These are phyloP conservation scores for Barnettozyma botsteinii DNA, from an alignment of 805 yeast genomes.

Conservation along the genomic window DNA sequence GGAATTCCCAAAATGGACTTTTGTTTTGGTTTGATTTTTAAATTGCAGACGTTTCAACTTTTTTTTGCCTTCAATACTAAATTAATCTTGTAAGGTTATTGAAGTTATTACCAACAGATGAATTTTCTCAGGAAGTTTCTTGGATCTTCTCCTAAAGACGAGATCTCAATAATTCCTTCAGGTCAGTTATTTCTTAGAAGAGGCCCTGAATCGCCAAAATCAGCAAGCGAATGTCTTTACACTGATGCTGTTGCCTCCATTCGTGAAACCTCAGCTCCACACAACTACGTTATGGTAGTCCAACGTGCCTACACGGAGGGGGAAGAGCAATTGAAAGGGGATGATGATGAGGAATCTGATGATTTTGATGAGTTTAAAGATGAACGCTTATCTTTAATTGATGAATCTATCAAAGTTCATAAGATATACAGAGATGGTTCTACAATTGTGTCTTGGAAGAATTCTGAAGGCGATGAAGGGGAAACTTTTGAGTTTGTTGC, in stretches of 20 bases:
- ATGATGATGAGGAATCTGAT: slow-evolving; percentile 42
- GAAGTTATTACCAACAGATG: no score
- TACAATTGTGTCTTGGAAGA: slow-evolving; percentile 70
- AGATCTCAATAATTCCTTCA: slow-evolving; percentile 62
- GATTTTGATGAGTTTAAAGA: slow-evolving; percentile 38
- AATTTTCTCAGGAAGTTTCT: slow-evolving; percentile 65
- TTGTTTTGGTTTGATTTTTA: slow-evolving; percentile 8
- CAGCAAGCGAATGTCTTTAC: slow-evolving; percentile 76
- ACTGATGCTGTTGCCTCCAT: slow-evolving; percentile 75
- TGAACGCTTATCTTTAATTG: slow-evolving; percentile 67
- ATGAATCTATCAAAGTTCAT: slow-evolving; percentile 52
- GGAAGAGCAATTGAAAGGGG: slow-evolving; percentile 44
- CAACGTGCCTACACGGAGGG: slow-evolving; percentile 67
- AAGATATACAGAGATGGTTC: slow-evolving; percentile 48
- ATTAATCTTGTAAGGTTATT: no score
- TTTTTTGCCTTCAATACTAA: no score
- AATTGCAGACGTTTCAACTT: no score
- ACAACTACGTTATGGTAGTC: slow-evolving; percentile 63
- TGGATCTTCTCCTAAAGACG: slow-evolving; percentile 50
- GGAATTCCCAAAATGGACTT: background rate
- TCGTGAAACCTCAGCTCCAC: slow-evolving; percentile 60
- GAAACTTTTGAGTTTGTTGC: slow-evolving; percentile 79
- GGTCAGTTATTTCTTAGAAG: slow-evolving; percentile 76
- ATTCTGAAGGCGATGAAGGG: slow-evolving; percentile 79
- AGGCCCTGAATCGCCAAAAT: slow-evolving; percentile 76